phyloP scores from a whole-genome alignment of 345 rosid genomes.

The Atalantia buxifolia region DNA sequence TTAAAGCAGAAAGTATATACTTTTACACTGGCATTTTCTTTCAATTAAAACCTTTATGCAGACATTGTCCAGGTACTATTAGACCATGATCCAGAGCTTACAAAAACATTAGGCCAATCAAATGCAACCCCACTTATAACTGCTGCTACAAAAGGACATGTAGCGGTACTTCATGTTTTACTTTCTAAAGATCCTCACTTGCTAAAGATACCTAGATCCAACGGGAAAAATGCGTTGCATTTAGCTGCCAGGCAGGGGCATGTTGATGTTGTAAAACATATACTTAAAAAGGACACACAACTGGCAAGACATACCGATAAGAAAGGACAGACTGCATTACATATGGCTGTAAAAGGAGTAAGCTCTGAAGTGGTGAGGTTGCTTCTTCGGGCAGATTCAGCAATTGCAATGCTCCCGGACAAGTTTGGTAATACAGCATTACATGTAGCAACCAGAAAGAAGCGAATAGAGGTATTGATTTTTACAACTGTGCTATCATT shows the following conservation, averaged over 20 bases:
- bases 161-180: constrained; percentile 54
- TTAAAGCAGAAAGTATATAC: neutral
- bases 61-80: constrained; percentile 73
- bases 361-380: constrained; percentile 61
- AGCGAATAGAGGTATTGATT: constrained; percentile 62
- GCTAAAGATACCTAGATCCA: constrained; percentile 58
- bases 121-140: constrained; percentile 82
- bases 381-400: constrained; percentile 70
- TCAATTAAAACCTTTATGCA: constrained; percentile 34
- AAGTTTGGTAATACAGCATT: constrained; percentile 77
- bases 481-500: neutral
- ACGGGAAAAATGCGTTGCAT: constrained; percentile 91
- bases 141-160: constrained; percentile 80
- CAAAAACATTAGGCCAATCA: constrained; percentile 75
- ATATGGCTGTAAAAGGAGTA: constrained; percentile 96
- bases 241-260: constrained; percentile 92
- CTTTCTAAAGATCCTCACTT: constrained; percentile 60
- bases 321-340: constrained; percentile 93
- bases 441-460: constrained; percentile 87
- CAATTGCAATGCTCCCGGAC: constrained; percentile 83
- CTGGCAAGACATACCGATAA: constrained; percentile 80
- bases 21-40: neutral
- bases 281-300: constrained; percentile 68
- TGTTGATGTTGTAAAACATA: constrained; percentile 64
- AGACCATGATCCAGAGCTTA: constrained; percentile 57